Evolutionary conservation across 768 basidiomycete genomes (phyloP), one percentile per base, ranked within the genome.

Genomic region (Lactarius hatsudake): DNA sequence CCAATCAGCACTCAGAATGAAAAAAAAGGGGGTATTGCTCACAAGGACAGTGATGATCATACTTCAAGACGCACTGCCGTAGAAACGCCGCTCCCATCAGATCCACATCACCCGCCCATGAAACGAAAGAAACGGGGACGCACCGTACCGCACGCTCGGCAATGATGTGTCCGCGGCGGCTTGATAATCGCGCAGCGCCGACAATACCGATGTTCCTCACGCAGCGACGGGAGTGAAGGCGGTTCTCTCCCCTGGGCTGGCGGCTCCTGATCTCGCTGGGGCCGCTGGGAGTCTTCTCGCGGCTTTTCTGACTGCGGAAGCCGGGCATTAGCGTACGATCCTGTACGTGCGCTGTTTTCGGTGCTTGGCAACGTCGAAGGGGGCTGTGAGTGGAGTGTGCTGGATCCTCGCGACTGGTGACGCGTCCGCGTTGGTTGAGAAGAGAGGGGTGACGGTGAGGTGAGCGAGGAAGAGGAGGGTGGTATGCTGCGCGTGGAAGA

Each of bases 41-140:
- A 91, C 91, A 94, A 59, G 93, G 93, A 77, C 93, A 95, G 73
- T 95, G 93, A 76, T 95, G 93, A 73, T 95, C 93, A 71, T 88
- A 94, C 74, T 86, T 89, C 57, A 95, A 75, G 7, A 94, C 81
- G 72, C 93, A 94, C 89, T 93, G 69, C 18, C 56, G n/a, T 54
- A 42, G 5, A 17, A 2, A 42, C 5, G 42, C 57, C 45, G 12
- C 32, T n/a, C 9, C 9, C n/a, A 62, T 71, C 54, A 36, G 58
- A 40, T 8, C 13, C 2, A 28, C 9, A 13, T 59, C 28, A 51
- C 32, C 26, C 12, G 10, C 26, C 9, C 26, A 20, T 40, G 38
- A 40, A 15, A 40, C 38, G 13, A 40, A 40, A 40, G 66, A 53
- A 30, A 71, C 67, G 51, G 10, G 3, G 30, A 80, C 88, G 73